These are phyloP conservation scores for Aspergillus spinulosporus DNA, from an alignment of 2,329 filamentous ascomycete species.

Conservation along the genomic window DNA sequence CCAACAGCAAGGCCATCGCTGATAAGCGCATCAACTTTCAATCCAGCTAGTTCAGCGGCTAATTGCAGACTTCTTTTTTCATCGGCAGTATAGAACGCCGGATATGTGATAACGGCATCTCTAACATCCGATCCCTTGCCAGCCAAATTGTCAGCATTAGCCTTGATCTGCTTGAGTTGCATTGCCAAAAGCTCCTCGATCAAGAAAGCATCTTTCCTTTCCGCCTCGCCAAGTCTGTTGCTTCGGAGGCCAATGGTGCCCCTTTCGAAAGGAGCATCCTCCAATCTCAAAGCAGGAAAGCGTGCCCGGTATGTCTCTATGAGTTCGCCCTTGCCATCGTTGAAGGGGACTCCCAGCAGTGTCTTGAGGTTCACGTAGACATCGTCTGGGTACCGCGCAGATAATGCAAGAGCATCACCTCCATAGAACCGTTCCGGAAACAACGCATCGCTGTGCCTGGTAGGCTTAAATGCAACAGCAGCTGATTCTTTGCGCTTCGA, in stretches of 20 bases:
- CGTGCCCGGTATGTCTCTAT: slow-evolving; percentile 70
- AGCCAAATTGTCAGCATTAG: slow-evolving; percentile 81
- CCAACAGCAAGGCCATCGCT: slow-evolving; percentile 91
- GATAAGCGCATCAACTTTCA: slow-evolving; percentile 81
- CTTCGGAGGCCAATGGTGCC: slow-evolving; percentile 82
- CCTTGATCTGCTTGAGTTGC: slow-evolving; percentile 88
- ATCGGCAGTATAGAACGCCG: slow-evolving; percentile 83
- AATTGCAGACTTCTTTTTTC: slow-evolving; percentile 84
- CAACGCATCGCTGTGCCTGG: slow-evolving; percentile 62
- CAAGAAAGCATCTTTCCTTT: slow-evolving; percentile 63
- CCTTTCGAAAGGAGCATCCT: slow-evolving; percentile 52
- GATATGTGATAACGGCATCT: slow-evolving; percentile 85
- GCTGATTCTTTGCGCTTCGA: slow-evolving; percentile 93
- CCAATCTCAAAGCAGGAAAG: slow-evolving; percentile 75
- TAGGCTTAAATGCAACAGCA: slow-evolving; percentile 89
- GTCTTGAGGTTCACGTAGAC: slow-evolving; percentile 94
- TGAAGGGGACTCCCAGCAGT: slow-evolving; percentile 69
- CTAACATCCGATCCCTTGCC: slow-evolving; percentile 72
- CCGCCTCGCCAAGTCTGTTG: slow-evolving; percentile 63
- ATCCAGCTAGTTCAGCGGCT: slow-evolving; percentile 81
- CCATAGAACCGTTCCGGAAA: slow-evolving; percentile 92
- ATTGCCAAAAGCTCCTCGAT: slow-evolving; percentile 95
- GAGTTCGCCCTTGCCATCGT: slow-evolving; percentile 45
- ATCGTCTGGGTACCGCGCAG: slow-evolving; percentile 84
- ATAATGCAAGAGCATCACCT: slow-evolving; percentile 83